Conservation (phyloP, 208 protist genomes). For the Tritrichomonas musculus region DNA sequence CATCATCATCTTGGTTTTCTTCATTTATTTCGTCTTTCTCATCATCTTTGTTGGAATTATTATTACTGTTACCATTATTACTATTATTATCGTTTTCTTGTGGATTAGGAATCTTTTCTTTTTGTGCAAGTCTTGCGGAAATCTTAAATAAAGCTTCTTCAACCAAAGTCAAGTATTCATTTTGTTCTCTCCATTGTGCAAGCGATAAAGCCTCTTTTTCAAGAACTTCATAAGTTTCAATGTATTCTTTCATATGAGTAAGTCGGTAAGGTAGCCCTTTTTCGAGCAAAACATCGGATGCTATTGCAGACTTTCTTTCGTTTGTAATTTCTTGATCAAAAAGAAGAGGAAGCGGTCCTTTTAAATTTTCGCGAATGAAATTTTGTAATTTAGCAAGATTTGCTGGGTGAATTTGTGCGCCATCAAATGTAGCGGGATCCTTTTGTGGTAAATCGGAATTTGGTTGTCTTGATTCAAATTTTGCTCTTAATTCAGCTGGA, state of each 20-base stretch:
- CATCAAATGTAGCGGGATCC: not conserved
- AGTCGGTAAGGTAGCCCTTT: not conserved
- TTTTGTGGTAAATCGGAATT: not conserved
- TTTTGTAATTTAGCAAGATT: not conserved
- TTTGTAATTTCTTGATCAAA: not conserved
- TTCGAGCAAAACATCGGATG: not conserved
- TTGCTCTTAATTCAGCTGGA: not conserved
- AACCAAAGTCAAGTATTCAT: not conserved
- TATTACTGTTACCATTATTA: not conserved
- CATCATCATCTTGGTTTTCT: too few relatives aligned
- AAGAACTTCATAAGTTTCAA: not conserved
- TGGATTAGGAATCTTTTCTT: not conserved
- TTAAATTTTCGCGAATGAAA: not conserved
- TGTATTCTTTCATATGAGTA: not conserved
- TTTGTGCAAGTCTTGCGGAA: not conserved
- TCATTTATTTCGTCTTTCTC: not conserved
- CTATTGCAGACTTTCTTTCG: not conserved
- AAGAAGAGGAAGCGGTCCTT: not conserved
- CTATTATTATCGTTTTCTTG: not conserved
- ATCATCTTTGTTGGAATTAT: not conserved
- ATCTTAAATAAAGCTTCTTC: slow-evolving; percentile 21
- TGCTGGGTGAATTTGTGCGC: not conserved
- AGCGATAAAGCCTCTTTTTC: not conserved
- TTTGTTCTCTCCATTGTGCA: slow-evolving; percentile 17
- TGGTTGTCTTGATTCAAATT: not conserved